phyloP scores from a whole-genome alignment of 441 rosid species.

The Biscutella laevigata region DNA sequence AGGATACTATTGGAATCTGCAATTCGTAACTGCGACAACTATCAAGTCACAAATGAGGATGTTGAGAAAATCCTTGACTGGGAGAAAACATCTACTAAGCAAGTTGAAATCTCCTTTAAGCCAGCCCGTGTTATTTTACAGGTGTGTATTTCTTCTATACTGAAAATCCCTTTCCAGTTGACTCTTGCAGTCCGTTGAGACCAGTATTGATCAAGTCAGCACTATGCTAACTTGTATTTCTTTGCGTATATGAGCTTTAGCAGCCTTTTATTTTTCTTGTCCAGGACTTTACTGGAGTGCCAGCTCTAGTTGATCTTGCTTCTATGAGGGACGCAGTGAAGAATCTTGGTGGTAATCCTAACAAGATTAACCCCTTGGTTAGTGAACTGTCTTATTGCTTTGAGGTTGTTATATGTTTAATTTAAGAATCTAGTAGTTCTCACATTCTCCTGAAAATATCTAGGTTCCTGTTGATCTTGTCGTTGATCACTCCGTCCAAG shows the following conservation, averaged over 20 bases:
- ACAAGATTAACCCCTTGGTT: conserved; percentile 60
- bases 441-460: conserved; percentile 6
- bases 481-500: conserved; percentile 62
- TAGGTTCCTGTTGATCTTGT: conserved; percentile 62
- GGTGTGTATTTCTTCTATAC: conserved; percentile 22
- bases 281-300: conserved; percentile 64
- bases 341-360: conserved; percentile 46
- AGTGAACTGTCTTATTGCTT: conserved; percentile 9
- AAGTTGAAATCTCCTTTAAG: conserved; percentile 64
- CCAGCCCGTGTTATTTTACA: conserved; percentile 57
- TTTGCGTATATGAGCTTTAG: no score
- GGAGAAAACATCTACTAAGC: conserved; percentile 51
- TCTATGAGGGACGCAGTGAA: conserved; percentile 61
- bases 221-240: neutral
- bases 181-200: neutral
- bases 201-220: neutral
- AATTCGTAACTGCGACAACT: conserved; percentile 50
- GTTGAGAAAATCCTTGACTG: conserved; percentile 60
- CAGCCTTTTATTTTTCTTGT: neutral
- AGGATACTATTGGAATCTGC: conserved; percentile 60
- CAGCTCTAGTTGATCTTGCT: conserved; percentile 58
- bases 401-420: neutral
- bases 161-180: neutral
- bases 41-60: conserved; percentile 50
- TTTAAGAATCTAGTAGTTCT: neutral